These are phyloP conservation scores for Sutorius eximius DNA, from an alignment of 1,284 basidiomycete genomes.

Conservation along the genomic window DNA sequence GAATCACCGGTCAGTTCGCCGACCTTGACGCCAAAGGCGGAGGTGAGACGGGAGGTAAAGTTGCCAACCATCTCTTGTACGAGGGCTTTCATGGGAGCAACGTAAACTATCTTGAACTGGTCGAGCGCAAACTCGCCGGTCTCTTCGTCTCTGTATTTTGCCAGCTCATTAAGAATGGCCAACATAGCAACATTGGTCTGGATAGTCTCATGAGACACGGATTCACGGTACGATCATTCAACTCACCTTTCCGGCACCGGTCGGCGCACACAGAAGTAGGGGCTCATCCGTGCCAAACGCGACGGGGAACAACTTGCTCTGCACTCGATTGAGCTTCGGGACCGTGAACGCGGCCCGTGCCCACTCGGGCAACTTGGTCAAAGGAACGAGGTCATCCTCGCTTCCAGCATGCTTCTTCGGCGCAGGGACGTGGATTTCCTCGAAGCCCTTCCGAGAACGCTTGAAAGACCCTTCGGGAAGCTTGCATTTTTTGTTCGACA, in stretches of 20 bases:
- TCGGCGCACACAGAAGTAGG: slow-evolving; percentile 94
- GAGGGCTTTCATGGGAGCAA: slow-evolving; percentile 98
- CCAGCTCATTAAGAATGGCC: slow-evolving; percentile 85
- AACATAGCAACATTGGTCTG: slow-evolving; percentile 99
- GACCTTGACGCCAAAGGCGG: slow-evolving; percentile 82
- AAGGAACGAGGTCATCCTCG: slow-evolving; percentile 74
- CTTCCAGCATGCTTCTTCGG: slow-evolving; percentile 77
- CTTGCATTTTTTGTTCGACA: slow-evolving; percentile 98
- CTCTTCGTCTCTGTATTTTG: slow-evolving; percentile 80
- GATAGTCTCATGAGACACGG: slow-evolving; percentile 5
- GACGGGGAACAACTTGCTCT: slow-evolving; percentile 89
- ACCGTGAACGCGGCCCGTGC: slow-evolving; percentile 84
- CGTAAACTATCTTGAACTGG: slow-evolving; percentile 96
- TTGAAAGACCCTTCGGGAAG: slow-evolving; percentile 98
- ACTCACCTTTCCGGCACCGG: slow-evolving; percentile 94
- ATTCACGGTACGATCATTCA: neutral
- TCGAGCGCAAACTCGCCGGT: slow-evolving; percentile 88
- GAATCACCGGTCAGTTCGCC: slow-evolving; percentile 97
- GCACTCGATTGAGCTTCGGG: slow-evolving; percentile 88
- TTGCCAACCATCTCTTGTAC: slow-evolving; percentile 98
- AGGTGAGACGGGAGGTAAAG: slow-evolving; percentile 77
- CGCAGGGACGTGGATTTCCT: slow-evolving; percentile 97
- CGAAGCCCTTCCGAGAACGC: slow-evolving; percentile 93
- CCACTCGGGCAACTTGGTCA: slow-evolving; percentile 83
- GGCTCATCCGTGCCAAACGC: slow-evolving; percentile 96